Evolutionary conservation across 257 asterid species (phyloP).

Genomic region (Linderniella brevidens): DNA sequence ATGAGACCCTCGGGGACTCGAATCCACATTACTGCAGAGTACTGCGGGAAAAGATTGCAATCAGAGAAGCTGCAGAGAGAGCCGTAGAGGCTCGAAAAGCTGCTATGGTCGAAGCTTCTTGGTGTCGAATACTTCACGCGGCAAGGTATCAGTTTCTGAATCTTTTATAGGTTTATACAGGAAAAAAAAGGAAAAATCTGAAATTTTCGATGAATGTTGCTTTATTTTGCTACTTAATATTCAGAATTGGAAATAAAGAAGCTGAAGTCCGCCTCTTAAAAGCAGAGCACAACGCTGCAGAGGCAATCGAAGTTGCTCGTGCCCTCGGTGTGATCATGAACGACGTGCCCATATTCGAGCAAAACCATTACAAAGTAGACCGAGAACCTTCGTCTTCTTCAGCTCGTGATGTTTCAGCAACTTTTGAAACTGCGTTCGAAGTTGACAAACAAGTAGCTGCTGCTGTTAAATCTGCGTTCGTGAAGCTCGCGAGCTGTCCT

Average conservation of each 20-base stretch:
- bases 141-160: slow-evolving; percentile 33
- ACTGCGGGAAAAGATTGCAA: slow-evolving; percentile 78
- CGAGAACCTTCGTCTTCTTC: slow-evolving; percentile 24
- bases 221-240: too few relatives aligned
- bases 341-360: slow-evolving; percentile 34
- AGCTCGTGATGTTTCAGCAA: slow-evolving; percentile 53
- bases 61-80: slow-evolving; percentile 78
- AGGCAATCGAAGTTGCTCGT: slow-evolving; percentile 73
- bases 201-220: not conserved
- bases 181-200: not conserved
- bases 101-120: slow-evolving; percentile 92
- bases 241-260: slow-evolving; percentile 64
- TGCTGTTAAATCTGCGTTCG: slow-evolving; percentile 74
- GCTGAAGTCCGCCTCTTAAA: slow-evolving; percentile 50
- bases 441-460: slow-evolving; percentile 90
- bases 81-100: slow-evolving; percentile 77
- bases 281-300: slow-evolving; percentile 48
- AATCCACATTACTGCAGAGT: slow-evolving; percentile 82
- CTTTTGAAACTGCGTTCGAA: slow-evolving; percentile 74
- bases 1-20: slow-evolving; percentile 82
- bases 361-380: slow-evolving; percentile 38
- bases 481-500: slow-evolving; percentile 59
- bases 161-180: not conserved
- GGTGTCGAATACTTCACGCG: slow-evolving; percentile 90
- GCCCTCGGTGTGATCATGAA: slow-evolving; percentile 68